Evolutionary conservation across 805 yeast genomes (phyloP), one percentile per base, ranked within the genome.

Genomic region (Grigorovia yakushimaensis): DNA sequence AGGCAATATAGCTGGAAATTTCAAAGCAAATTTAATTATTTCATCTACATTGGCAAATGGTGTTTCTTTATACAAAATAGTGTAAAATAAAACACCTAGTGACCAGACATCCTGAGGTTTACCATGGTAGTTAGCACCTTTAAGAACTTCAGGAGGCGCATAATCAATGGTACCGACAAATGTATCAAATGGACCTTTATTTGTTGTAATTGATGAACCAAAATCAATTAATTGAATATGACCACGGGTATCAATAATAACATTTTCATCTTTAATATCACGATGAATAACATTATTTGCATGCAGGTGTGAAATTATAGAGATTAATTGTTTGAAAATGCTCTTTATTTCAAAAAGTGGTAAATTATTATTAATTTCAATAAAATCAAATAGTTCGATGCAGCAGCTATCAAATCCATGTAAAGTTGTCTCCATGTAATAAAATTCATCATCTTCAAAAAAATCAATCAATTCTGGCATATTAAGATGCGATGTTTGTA

Each of bases 51-150:
- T 88, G 64, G 86, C 85, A 59, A 89, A 91, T 11, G 98, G 98
- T 56, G 88, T 88, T 61, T 91, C 97, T 59, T 88, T 87, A 71
- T 82, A 91, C 6, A 89, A 73, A 58, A 93, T 74, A 0, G 96
- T 91, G 68, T 89, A 93, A 17, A 91, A 69, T 51, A 91, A 69
- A n/a, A 91, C 82, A 0, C 98, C 98, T 58, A 91, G 72, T 0
- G 98, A 95, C 98, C 98, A 93, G 1, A 88, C 81, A 66, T 91
- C 98, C 64, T 91, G 98, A 2, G 95, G 91, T 61, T 79, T 83
- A 15, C 98, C 98, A 45, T 79, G 86, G 58, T 91, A 93, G 22
- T 88, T 82, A 49, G 79, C 80, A 1, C 98, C 98, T 45, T 79
- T 75, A 30, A 93, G 71, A 0, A 91, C 95, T 63, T 91, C 98